Conservation (phyloP, 495 filamentous ascomycete species). For the Trichoderma asperelloides region DNA sequence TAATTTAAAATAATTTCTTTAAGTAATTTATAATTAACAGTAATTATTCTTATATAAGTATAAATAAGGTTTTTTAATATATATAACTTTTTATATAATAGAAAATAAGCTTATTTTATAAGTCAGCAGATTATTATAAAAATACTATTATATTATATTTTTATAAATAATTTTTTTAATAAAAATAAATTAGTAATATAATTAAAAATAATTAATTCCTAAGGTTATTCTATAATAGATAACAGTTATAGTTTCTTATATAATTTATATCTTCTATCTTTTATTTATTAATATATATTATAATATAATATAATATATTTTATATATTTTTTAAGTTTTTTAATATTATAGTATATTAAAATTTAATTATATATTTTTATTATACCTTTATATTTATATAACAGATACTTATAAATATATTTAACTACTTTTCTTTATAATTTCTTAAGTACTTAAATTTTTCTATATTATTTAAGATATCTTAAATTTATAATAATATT, state of each 20-base stretch:
- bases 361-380: not conserved
- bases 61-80: not conserved
- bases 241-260: not conserved
- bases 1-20: not conserved
- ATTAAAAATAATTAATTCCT: too few species aligned
- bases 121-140: not conserved
- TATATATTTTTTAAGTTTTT: not conserved
- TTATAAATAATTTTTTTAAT: not conserved
- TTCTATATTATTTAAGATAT: too few species aligned
- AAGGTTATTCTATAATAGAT: not conserved
- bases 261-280: not conserved
- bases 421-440: not conserved
- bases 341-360: not conserved
- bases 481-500: too few species aligned
- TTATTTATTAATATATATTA: slow-evolving; percentile 1
- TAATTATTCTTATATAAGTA: not conserved
- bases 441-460: not conserved
- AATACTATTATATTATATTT: not conserved
- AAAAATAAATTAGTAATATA: not conserved
- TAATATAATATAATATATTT: not conserved
- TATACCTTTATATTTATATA: not conserved
- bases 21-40: not conserved
- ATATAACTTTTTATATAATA: not conserved
- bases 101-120: not conserved
- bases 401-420: not conserved